phyloP scores from a whole-genome alignment of 768 basidiomycete genomes.

The Pleurotus tuoliensis region DNA sequence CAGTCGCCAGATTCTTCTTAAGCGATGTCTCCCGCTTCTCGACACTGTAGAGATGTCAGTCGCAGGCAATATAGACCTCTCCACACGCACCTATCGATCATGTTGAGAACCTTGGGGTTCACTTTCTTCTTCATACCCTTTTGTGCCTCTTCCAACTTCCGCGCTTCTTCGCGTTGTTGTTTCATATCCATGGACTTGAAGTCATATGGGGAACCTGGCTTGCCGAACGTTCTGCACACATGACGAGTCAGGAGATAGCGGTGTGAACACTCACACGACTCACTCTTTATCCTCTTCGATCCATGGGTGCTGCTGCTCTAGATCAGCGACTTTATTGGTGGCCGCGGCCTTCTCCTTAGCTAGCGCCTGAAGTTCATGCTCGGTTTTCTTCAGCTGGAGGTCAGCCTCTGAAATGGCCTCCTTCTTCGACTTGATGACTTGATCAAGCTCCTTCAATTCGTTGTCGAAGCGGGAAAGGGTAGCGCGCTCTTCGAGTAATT shows the following conservation, averaged over 20 bases:
- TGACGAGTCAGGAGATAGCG: neutral
- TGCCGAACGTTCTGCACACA: slow-evolving; percentile 71
- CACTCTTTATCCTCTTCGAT: slow-evolving; percentile 85
- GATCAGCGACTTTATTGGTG: slow-evolving; percentile 44
- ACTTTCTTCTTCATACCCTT: slow-evolving; percentile 92
- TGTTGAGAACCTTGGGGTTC: slow-evolving; percentile 92
- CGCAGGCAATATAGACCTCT: slow-evolving; percentile 2
- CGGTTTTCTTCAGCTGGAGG: slow-evolving; percentile 57
- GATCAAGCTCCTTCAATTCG: slow-evolving; percentile 82
- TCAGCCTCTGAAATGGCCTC: slow-evolving; percentile 64
- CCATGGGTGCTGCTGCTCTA: slow-evolving; percentile 89
- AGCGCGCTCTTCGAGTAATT: slow-evolving; percentile 81
- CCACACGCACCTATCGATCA: slow-evolving; percentile 81
- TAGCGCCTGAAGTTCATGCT: slow-evolving; percentile 62
- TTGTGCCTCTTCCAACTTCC: slow-evolving; percentile 73
- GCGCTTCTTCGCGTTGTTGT: slow-evolving; percentile 56
- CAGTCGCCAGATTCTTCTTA: slow-evolving; percentile 83
- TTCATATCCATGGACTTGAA: slow-evolving; percentile 64
- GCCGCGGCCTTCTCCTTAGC: slow-evolving; percentile 63
- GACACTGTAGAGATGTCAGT: slow-evolving; percentile 46
- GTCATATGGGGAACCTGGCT: slow-evolving; percentile 76
- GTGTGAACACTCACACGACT: slow-evolving; percentile 24
- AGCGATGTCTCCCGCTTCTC: slow-evolving; percentile 90
- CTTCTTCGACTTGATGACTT: slow-evolving; percentile 79
- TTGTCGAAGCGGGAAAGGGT: slow-evolving; percentile 85